Conservation (phyloP, 78 protist species). For the Dictyostelium citrinum region DNA sequence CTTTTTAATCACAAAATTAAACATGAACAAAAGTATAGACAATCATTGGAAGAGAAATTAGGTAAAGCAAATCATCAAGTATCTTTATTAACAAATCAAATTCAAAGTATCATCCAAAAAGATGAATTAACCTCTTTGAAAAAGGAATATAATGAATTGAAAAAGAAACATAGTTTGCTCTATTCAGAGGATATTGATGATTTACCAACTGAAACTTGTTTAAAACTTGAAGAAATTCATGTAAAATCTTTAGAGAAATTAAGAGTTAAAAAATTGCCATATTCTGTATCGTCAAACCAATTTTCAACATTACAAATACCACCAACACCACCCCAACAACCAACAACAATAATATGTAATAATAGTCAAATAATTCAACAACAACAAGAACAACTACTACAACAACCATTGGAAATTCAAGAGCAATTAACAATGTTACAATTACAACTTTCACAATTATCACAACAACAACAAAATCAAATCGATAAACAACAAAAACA, state of each 20-base stretch:
- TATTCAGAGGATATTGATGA: conserved; percentile 3
- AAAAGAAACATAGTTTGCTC: neutral
- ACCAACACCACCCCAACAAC: neutral
- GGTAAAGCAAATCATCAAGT: conserved; percentile 10
- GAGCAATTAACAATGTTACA: neutral
- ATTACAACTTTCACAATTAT: neutral
- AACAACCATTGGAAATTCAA: conserved; percentile 1
- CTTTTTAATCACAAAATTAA: conserved; percentile 17
- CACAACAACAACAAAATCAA: neutral
- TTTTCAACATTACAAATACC: neutral
- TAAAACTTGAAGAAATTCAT: conserved; percentile 24
- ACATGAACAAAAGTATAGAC: conserved; percentile 34
- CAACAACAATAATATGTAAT: neutral
- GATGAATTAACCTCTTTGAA: neutral
- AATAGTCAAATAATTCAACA: neutral
- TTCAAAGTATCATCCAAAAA: neutral
- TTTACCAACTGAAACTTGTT: conserved; percentile 2
- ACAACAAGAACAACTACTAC: neutral
- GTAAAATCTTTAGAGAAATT: conserved; percentile 24
- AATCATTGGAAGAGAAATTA: conserved; percentile 19
- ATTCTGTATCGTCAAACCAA: neutral
- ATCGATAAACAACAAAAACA: neutral
- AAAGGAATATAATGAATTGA: neutral
- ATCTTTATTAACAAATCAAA: conserved; percentile 6
- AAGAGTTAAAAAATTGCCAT: conserved; percentile 9